Evolutionary conservation across 768 basidiomycete species (phyloP), one percentile per base, ranked within the genome.

Genomic region (Suillus sp.): DNA sequence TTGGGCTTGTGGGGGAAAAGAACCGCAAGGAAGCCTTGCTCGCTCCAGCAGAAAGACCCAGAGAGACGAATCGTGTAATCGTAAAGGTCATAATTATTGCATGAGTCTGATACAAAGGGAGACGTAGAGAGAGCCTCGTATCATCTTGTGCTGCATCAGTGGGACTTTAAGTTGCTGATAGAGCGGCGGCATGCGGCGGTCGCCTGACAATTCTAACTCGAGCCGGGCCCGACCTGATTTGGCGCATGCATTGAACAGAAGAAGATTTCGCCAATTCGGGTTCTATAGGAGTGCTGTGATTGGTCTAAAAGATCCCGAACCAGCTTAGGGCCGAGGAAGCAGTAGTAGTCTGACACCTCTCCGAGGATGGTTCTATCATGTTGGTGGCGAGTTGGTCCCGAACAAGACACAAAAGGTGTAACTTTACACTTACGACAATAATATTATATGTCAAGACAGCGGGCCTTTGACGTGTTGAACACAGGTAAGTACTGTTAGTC

Each of bases 81-180:
- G 57, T 58, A 43, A 67, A 60, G 35, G 42, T 56, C 66, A 66
- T 66, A 61, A 62, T 40, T 57, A 34, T 59, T 20, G 30, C 60
- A 55, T 61, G 47, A 22, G 18, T 30, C 3, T 14, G 60, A 61
- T 27, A 59, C 35, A 30, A 59, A 25, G 56, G 38, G 11, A 57
- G 55, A 38, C 37, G 37, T 27, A 20, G 55, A 22, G 25, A 40
- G 25, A 25, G 25, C 38, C 37, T 40, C 2, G 56, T 40, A 4
- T 13, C 16, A 10, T 40, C 25, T 27, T 10, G 56, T 1, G 0
- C 10, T 10, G 10, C 37, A 27, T 40, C 48, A 30, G 48, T 18
- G 37, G 11, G 56, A 57, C 27, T 38, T 57, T 40, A 27, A 50
- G 48, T 30, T 27, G 25, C 30, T 37, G 54, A 56, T 55, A 20